These are phyloP conservation scores for Citrus hindsii DNA, from an alignment of 345 rosid species.

Conservation along the genomic window DNA sequence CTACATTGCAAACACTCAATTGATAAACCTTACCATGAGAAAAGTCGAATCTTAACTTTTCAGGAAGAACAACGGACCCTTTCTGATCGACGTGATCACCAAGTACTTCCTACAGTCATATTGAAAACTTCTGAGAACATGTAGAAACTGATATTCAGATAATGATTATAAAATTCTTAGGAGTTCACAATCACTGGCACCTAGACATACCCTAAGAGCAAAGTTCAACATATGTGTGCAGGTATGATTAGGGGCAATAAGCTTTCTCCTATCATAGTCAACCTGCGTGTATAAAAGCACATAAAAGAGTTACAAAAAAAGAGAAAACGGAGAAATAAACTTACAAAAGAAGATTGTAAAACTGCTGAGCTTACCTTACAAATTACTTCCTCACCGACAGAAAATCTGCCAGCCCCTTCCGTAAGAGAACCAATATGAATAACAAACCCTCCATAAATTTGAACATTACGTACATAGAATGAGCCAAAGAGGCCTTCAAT, in stretches of 20 bases:
- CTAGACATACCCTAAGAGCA: conserved; percentile 70
- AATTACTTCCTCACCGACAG: conserved; percentile 65
- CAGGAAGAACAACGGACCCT: conserved; percentile 97
- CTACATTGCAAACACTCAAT: neutral
- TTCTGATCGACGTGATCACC: conserved; percentile 97
- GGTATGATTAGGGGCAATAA: conserved; percentile 94
- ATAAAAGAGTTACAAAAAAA: neutral
- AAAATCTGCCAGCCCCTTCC: conserved; percentile 38
- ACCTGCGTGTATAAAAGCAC: conserved; percentile 46
- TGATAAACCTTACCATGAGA: conserved; percentile 68
- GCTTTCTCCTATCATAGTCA: conserved; percentile 85
- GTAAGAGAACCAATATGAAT: conserved; percentile 75
- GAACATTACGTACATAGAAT: conserved; percentile 79
- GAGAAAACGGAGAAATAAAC: neutral
- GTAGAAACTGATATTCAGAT: neutral
- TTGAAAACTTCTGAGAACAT: conserved; percentile 1
- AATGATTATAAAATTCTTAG: neutral
- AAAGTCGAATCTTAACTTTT: conserved; percentile 94
- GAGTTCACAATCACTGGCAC: neutral
- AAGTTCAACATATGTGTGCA: conserved; percentile 97
- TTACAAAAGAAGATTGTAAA: neutral
- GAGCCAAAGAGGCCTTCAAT: conserved; percentile 77
- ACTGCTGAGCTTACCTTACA: conserved; percentile 60
- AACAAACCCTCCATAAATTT: conserved; percentile 88
- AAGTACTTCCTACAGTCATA: conserved; percentile 71